These are phyloP conservation scores for Epichloe glyceriae DNA, from an alignment of 2,329 filamentous ascomycete species.

Conservation along the genomic window DNA sequence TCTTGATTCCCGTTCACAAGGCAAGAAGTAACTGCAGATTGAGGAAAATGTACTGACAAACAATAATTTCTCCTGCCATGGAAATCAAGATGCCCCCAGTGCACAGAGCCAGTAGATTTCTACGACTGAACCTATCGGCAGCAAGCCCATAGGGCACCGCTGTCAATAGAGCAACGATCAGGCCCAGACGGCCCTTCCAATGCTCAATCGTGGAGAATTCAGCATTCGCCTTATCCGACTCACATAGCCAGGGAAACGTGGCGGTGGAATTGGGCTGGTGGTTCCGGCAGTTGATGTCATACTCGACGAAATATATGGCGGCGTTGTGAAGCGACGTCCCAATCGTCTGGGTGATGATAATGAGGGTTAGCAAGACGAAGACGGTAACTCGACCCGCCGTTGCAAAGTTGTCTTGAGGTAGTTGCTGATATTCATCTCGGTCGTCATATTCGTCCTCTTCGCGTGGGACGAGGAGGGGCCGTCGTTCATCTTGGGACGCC, in stretches of 20 bases:
- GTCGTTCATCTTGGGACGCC: slow-evolving; percentile 1
- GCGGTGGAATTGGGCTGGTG: neutral
- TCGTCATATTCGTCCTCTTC: neutral
- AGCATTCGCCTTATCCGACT: neutral
- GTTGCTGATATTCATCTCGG: neutral
- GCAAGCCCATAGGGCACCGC: slow-evolving; percentile 4
- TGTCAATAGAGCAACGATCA: slow-evolving; percentile 1
- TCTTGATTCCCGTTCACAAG: neutral
- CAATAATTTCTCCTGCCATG: slow-evolving; percentile 3
- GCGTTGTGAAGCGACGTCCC: neutral
- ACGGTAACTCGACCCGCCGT: neutral
- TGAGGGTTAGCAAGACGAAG: slow-evolving; percentile 1
- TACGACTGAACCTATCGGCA: slow-evolving; percentile 4
- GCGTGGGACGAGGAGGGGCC: slow-evolving; percentile 1
- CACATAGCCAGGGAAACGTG: neutral
- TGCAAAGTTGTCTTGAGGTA: slow-evolving; percentile 3
- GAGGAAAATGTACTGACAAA: neutral
- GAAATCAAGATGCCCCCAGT: slow-evolving; percentile 1
- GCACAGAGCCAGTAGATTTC: slow-evolving; percentile 3
- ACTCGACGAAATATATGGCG: neutral
- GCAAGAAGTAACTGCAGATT: neutral
- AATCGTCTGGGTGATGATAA: neutral
- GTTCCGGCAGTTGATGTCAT: slow-evolving; percentile 1
- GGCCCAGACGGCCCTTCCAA: neutral
- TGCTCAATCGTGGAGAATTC: neutral